A percentile compares a stretch with the other conserved stretches of the same genome.
Conservation (phyloP, 257 asterid species). For the Hygrophila difformis region DNA sequence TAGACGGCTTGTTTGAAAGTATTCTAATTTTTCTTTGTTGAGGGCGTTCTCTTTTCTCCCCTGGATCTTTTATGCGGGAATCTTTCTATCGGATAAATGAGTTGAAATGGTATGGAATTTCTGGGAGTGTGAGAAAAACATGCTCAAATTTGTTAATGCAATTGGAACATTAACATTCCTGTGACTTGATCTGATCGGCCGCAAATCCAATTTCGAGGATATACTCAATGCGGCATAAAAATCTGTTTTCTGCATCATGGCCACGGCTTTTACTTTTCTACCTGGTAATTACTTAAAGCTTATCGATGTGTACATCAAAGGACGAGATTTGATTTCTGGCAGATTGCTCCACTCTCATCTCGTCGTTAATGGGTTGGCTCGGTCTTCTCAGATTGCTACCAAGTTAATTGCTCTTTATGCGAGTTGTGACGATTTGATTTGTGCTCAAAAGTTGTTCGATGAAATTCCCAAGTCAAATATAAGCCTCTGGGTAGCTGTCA, state of each 20-base stretch:
- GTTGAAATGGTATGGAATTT: too few species aligned
- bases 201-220: too few species aligned
- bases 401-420: constrained; percentile 41
- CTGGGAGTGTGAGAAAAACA: too few species aligned
- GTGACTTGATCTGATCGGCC: too few species aligned
- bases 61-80: too few species aligned
- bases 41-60: too few species aligned
- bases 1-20: too few species aligned
- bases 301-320: constrained; percentile 23
- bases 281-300: constrained; percentile 24
- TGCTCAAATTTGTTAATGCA: too few species aligned
- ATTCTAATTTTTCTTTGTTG: too few species aligned
- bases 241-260: background rate
- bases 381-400: constrained; percentile 29
- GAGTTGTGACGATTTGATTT: constrained; percentile 22
- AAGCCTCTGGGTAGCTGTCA: constrained; percentile 45
- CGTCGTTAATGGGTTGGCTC: constrained; percentile 33
- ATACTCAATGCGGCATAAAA: too few species aligned
- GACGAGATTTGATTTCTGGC: constrained; percentile 34
- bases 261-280: background rate
- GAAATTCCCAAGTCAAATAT: constrained; percentile 38
- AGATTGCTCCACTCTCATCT: constrained; percentile 51
- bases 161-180: too few species aligned
- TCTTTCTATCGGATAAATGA: too few species aligned
- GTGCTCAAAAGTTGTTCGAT: constrained; percentile 60